Evolutionary conservation across 1,139 yeast genomes (phyloP), one percentile per base, ranked within the genome.

Genomic region (Sugiyamaella neomexicana): DNA sequence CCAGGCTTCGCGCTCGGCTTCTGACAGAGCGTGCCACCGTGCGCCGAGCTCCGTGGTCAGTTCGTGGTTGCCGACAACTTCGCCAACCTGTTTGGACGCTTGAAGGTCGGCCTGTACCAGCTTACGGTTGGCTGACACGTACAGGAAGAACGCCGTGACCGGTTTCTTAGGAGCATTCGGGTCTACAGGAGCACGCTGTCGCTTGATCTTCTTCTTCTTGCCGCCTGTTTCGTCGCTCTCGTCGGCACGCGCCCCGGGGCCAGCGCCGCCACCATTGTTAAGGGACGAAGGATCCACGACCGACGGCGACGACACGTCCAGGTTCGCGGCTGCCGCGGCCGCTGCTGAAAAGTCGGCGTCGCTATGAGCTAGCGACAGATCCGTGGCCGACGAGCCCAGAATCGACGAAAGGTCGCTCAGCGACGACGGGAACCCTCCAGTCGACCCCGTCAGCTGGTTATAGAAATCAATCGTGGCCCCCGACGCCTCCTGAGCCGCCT

Each of bases 131-230:
- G 62, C 69, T 31, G 61, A 80, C 57, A 82, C 82, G 80, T 82
- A 89, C 41, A 91, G 86, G 71, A 89, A 88, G 74, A 84, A 89
- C 55, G 88, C 86, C 38, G 97, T 89, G 66, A 87, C 74, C 72
- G 76, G 82, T 73, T 79, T 78, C 69, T 77, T 77, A 55, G 82
- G 82, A 40, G 81, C 81, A 58, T 77, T 75, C 43, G 81, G 81
- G 62, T 79, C 89, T 20, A 55, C 58, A 5, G 61, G 62, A 25
- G 58, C 56, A 37, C 55, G 52, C 52, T 45, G 50, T 4, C 47
- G 55, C 65, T 76, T 79, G 65, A 79, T 81, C 60, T 69, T 77
- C 40, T 50, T 50, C 60, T 69, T 77, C 45, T 50, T 50, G 29
- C 29, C 48, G 23, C 20, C 46, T 3, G n/a, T 20, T 67, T 76